Evolutionary conservation across 345 rosid species (phyloP), one percentile per base, ranked within the genome.

Genomic region (Salix arbutifolia): DNA sequence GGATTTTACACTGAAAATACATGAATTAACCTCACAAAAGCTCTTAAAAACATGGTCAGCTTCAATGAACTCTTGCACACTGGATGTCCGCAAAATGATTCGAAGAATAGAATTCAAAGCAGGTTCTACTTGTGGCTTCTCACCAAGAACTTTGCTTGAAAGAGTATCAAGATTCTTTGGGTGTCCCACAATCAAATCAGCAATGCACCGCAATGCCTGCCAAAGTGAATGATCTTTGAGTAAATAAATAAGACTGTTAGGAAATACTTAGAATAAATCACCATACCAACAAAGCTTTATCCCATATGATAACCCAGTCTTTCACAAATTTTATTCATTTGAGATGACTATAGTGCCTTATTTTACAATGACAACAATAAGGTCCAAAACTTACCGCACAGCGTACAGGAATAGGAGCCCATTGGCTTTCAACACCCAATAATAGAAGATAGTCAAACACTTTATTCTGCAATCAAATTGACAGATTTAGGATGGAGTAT

Each of bases 361-460:
- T 69, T 25, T 48, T 58, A 42, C 48, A 62, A 31, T 31, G 52
- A 50, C 28, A 64, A 48, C 65, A 64, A 35, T 23, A 31, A 56
- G 18, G 44, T 17, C 35, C 70, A 67, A 67, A 37, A 67, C 91
- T 83, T 88, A 96, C 99, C 76, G 81, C 87, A 82, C 97, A 92
- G 44, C 98, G 99, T 61, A 92, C 85, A 80, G 95, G 82, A 81
- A 94, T 82, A 74, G 98, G 97, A 53, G 97, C 93, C 99, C 98
- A 96, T 78, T 91, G 94, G 87, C 94, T 94, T 86, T 94, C 99
- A 67, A 94, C 88, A 73, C 97, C 97, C 88, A 96, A 83, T 88
- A 92, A 84, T 28, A 96, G 90, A 53, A 96, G 92, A 85, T 87
- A 79, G 76, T 94, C 99, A 80, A 96, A 83, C 70, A 92, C 79